Base-by-base conservation (phyloP, 129 eudicot genomes). In the Escallonia herrerae region DNA sequence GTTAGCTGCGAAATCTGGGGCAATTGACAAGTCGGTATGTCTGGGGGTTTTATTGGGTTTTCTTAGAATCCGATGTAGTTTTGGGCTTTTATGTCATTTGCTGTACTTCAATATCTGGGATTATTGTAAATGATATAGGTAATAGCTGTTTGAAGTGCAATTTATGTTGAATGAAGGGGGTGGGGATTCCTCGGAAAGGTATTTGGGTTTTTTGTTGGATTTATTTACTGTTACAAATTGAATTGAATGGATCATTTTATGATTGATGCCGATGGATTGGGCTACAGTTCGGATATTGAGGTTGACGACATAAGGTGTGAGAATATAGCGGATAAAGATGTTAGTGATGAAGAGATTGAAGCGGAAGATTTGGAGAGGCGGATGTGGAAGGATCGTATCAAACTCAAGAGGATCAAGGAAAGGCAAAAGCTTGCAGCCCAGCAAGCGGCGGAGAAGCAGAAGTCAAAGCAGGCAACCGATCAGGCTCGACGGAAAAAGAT, bases 371-470 rank as follows among this genome's bases (percentile, higher is more conserved):
- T 80, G 59, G 76, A 80, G 73, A 70, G 61, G 45, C 65, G 85
- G n/a, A 76, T 76, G 81, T 76, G 81, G 81, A 72, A 76, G 40
- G 79, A 81, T 45, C 70, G 76, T 3, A 68, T 76, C 64, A 81
- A 66, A 3, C 40, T 74, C 60, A 63, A 78, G 61, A 78, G 70
- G 53, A 40, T 73, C 57, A 59, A 63, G 40, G 69, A 54, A 37
- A 22, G 52, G 68, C 58, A 0, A 46, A 65, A 54, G 43, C 64
- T n/a, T 50, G 58, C 6, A 63, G 63, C 58, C 33, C 58, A 54
- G 9, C 58, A n/a, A 54, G 58, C 58, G 7, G 58, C 58, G 3
- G 58, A 54, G 58, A 54, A 54, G 58, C 58, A 12, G 15, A 54
- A 54, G 37, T 11, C 3, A 5, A 54, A 54, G 7, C 58, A 54